Base-by-base conservation (phyloP, 768 basidiomycete species). In the Porpolomopsis calyptriformis region DNA sequence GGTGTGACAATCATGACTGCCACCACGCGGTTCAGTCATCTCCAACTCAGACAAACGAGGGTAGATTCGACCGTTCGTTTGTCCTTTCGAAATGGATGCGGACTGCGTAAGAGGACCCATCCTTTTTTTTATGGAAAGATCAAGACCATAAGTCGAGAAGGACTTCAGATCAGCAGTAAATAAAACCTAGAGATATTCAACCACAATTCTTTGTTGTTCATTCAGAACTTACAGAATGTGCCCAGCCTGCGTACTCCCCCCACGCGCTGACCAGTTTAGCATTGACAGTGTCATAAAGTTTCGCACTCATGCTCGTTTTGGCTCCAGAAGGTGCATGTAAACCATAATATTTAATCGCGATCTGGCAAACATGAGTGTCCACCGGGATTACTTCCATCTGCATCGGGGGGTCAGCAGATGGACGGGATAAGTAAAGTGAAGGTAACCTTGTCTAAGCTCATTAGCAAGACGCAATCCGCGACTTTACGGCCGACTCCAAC, bases 401-500 rank as follows among this genome's bases (percentile, higher is more conserved):
- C 18, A 36, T n/a, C 36, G 39, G 29, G 33, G 10, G 10, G 49
- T 25, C 43, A 48, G 23, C 42, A 29, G 27, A 40, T 40, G 29
- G 16, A 19, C 44, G 34, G 31, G 2, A 36, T 14, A 41, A 18
- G 6, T 49, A 18, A 27, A 26, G 27, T 4, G 4, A 10, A 10
- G 18, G 52, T 6, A 49, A 88, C 89, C 74, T 92, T 88, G 64
- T 94, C 85, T 48, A 93, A 59, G 56, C 87, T 88, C 91, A 97
- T 94, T 12, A 97, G 67, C 42, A 96, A 64, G 23, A 96, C 67
- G 56, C 96, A 99, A 58, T 99, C 96, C 2, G 94, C 94, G 0
- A 99, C 96, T 59, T 99, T 99, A 27, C 89, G 73, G 4, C 96
- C 96, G 1, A 99, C 94, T 0, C 96, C 96, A 36, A 85, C 73